Conservation (phyloP, 179 eudicot species). For the Spergularia azorica region DNA sequence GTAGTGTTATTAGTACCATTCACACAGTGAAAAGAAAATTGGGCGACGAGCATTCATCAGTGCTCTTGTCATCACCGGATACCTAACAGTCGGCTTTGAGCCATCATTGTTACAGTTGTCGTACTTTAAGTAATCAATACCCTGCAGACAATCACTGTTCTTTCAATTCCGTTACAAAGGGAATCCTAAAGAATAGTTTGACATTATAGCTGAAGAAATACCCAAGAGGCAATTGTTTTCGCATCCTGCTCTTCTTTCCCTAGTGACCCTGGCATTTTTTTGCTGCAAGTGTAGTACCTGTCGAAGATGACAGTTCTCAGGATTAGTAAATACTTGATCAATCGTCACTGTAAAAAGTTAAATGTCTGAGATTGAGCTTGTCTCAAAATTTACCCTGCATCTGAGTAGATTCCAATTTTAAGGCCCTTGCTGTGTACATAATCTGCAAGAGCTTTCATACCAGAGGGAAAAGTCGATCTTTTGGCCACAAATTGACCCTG, state of each 20-base stretch:
- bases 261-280: constrained; percentile 86
- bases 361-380: neutral
- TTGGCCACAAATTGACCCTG: constrained; percentile 77
- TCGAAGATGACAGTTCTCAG: constrained; percentile 2
- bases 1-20: constrained; percentile 51
- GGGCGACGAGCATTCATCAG: constrained; percentile 77
- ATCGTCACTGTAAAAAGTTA: neutral
- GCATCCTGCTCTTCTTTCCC: constrained; percentile 90
- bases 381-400: constrained; percentile 66
- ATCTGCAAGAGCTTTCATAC: constrained; percentile 85
- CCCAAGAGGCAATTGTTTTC: constrained; percentile 84
- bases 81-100: constrained; percentile 65
- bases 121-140: constrained; percentile 89
- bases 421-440: constrained; percentile 91
- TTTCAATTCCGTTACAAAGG: neutral
- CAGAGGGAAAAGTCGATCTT: constrained; percentile 73
- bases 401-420: constrained; percentile 84
- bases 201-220: constrained; percentile 23
- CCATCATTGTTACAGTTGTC: constrained; percentile 76
- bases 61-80: constrained; percentile 85
- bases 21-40: constrained; percentile 84
- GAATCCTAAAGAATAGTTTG: neutral
- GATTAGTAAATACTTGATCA: neutral
- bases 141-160: constrained; percentile 35
- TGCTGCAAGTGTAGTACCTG: constrained; percentile 77